Conservation (phyloP, 768 basidiomycete genomes). For the Termitomyces sp. region DNA sequence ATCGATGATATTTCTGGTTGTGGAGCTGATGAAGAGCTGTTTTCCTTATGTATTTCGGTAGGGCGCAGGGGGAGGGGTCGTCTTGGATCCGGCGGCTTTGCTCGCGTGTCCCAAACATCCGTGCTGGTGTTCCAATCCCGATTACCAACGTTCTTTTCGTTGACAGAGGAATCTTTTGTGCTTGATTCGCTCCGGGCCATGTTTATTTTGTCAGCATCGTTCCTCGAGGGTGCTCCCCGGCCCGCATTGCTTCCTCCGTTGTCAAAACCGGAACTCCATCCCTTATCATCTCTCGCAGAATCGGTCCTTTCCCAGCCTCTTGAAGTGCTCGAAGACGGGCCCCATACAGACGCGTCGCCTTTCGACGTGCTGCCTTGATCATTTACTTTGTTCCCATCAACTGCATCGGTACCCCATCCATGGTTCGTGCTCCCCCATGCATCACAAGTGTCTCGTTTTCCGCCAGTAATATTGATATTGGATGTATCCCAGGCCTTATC, state of each 20-base stretch:
- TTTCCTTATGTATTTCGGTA: background rate
- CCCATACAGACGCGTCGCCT: background rate
- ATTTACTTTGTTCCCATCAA: background rate
- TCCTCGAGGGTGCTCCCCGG: background rate
- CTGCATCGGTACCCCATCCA: constrained; percentile 1
- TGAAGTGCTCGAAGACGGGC: background rate
- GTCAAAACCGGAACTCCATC: background rate
- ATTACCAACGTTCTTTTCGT: background rate
- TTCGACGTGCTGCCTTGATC: background rate
- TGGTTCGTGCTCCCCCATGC: background rate
- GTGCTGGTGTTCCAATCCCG: background rate
- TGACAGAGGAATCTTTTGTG: background rate
- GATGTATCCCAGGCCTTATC: background rate
- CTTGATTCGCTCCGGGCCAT: background rate
- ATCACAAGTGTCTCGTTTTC: background rate
- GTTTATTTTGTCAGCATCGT: background rate
- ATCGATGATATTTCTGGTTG: background rate
- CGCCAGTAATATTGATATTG: background rate
- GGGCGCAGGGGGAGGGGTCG: background rate
- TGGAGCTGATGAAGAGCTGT: background rate
- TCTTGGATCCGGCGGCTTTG: background rate
- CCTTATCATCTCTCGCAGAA: background rate
- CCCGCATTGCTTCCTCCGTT: background rate
- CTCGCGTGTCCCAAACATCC: constrained; percentile 2
- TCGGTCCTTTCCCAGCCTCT: constrained; percentile 1